Conservation (phyloP, 768 basidiomycete genomes). For the Tulasnella sp. region DNA sequence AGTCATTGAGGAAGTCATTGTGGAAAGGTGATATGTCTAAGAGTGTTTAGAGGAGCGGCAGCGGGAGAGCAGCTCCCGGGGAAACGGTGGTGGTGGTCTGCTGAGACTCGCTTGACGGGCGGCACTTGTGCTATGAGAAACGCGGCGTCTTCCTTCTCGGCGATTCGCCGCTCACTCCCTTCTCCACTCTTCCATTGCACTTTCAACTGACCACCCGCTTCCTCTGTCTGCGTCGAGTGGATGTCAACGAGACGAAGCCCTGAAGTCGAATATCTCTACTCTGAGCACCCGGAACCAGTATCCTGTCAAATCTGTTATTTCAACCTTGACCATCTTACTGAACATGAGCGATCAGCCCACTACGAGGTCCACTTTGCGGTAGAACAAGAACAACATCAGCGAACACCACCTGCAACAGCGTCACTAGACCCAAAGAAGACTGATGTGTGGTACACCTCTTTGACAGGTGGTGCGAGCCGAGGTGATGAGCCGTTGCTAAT, state of each 20-base stretch:
- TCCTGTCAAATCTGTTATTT: slow-evolving; percentile 52
- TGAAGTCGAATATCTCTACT: slow-evolving; percentile 20
- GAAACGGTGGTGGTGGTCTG: background rate
- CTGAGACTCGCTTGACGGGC: background rate
- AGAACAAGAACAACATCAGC: slow-evolving; percentile 27
- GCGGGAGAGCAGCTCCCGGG: slow-evolving; percentile 6
- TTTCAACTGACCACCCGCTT: background rate
- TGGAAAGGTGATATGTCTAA: background rate
- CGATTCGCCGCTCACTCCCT: background rate
- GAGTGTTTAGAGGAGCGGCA: background rate
- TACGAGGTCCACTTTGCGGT: slow-evolving; percentile 50
- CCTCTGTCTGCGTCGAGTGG: background rate
- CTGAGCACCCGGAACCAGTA: slow-evolving; percentile 24
- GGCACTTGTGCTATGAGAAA: background rate
- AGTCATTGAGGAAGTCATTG: slow-evolving; percentile 15
- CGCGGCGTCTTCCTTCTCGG: background rate
- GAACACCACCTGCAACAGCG: slow-evolving; percentile 20
- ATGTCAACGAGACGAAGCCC: background rate
- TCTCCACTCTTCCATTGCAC: background rate
- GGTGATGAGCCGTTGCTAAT: slow-evolving; percentile 3
- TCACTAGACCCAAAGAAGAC: background rate
- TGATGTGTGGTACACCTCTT: background rate
- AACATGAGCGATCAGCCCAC: slow-evolving; percentile 47
- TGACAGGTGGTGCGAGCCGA: background rate
- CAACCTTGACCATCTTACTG: slow-evolving; percentile 42